phyloP scores from a whole-genome alignment of 2,329 filamentous ascomycete genomes.

The Colletotrichum agaves region DNA sequence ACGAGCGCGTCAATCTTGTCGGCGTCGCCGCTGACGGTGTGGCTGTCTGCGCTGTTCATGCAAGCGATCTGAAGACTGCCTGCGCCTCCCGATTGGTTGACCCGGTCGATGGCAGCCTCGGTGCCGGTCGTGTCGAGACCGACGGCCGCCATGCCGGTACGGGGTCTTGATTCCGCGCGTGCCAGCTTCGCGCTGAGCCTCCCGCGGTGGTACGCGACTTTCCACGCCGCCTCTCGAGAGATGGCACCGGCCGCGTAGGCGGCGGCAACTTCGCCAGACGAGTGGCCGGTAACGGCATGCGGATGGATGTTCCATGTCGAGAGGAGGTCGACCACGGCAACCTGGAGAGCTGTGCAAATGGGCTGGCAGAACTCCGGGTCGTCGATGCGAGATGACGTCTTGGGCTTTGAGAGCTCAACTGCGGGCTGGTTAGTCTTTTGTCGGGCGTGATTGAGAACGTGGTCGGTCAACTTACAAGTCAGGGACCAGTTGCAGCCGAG shows the following conservation, averaged over 20 bases:
- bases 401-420: conserved; percentile 41
- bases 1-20: conserved; percentile 45
- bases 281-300: conserved; percentile 55
- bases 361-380: conserved; percentile 56
- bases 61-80: conserved; percentile 53
- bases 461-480: conserved; percentile 26
- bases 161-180: conserved; percentile 46
- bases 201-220: conserved; percentile 62
- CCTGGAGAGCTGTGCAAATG: conserved; percentile 57
- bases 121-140: conserved; percentile 46
- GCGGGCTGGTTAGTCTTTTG: conserved; percentile 2
- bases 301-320: conserved; percentile 54
- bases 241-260: conserved; percentile 54
- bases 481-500: conserved; percentile 44
- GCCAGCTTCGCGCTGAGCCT: conserved; percentile 41
- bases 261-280: conserved; percentile 60
- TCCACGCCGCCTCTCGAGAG: conserved; percentile 55
- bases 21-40: conserved; percentile 56
- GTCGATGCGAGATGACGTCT: conserved; percentile 47
- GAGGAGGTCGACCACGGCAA: conserved; percentile 57
- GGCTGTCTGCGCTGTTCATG: conserved; percentile 63
- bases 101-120: conserved; percentile 40
- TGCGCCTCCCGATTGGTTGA: conserved; percentile 37
- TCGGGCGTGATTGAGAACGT: neutral
- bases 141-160: conserved; percentile 53